Evolutionary conservation across 345 rosid genomes (phyloP), one percentile per base, ranked within the genome.

Genomic region (Lepidium sativum): DNA sequence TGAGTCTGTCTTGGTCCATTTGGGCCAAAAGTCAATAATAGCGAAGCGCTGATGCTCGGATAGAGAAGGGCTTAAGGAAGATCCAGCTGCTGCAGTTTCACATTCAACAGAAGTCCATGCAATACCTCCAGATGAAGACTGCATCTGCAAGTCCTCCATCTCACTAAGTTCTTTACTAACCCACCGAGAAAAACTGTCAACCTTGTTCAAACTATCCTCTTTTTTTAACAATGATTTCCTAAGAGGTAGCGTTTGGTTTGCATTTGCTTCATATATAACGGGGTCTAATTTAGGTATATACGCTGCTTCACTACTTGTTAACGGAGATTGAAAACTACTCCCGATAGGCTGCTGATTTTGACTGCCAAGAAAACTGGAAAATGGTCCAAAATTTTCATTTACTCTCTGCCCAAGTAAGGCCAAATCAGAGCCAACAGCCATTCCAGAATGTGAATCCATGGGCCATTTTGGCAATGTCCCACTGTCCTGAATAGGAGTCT

Each of bases 161-260:
- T 74, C 80, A 34, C 89, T 86, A 42, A 89, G 82, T 79, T 87
- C 96, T 78, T 76, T 81, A 72, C 84, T 84, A 87, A 84, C 84
- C 98, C 97, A 89, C 67, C 91, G 80, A 2, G 89, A 86, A 60
- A 92, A 92, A 72, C 92, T 89, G 73, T 92, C 97, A 49, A 84
- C 85, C 68, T 87, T 85, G 70, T 83, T 86, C 56, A 92, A 78
- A 73, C 81, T 80, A 58, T 81, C 86, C 13, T 45, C 66, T 74
- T 77, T 81, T 66, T 63, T 76, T 15, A 84, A 71, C 54, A 91
- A 78, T 49, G 81, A 63, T 63, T 58, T 70, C 60, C 66, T 74
- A 65, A 42, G 55, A 48, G 69, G 48, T 52, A 40, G 49, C 23
- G 72, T 59, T 70, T 59, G 73, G 68, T 71, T 79, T 66, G 67